phyloP scores from a whole-genome alignment of 2,329 filamentous ascomycete species.

The Hymenoscyphus scutula region DNA sequence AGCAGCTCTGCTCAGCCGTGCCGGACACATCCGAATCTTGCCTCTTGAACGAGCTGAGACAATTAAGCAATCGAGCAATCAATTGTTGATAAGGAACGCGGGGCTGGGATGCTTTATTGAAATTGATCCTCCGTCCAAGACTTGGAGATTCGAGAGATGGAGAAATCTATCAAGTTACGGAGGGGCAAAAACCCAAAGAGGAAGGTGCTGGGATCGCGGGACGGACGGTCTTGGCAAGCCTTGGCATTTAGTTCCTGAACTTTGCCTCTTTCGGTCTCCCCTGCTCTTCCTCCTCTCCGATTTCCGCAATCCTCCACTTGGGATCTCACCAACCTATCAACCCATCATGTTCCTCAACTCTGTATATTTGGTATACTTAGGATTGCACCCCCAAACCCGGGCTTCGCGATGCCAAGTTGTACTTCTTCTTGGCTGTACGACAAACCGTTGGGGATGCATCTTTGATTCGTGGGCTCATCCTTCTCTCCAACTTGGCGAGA shows the following conservation, averaged over 20 bases:
- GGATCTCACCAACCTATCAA: neutral
- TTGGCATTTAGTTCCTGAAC: slow-evolving; percentile 7
- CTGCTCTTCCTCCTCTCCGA: neutral
- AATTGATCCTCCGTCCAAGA: neutral
- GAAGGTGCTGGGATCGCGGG: slow-evolving; percentile 3
- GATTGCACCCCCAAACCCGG: neutral
- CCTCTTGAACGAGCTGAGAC: neutral
- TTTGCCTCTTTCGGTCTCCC: slow-evolving; percentile 8
- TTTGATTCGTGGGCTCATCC: neutral
- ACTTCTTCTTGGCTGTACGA: slow-evolving; percentile 7
- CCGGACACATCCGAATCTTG: neutral
- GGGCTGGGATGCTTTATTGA: neutral
- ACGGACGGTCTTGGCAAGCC: neutral
- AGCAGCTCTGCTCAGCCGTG: too few relatives aligned
- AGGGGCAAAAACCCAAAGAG: neutral
- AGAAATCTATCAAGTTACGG: neutral
- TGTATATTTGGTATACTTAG: too few relatives aligned
- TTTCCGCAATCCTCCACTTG: neutral
- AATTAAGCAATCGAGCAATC: neutral
- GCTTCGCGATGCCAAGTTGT: slow-evolving; percentile 9
- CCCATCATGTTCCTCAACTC: neutral
- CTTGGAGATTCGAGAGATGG: neutral
- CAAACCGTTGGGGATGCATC: neutral
- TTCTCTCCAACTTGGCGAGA: slow-evolving; percentile 2
- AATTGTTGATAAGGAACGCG: neutral